phyloP scores from a whole-genome alignment of 208 protist species.

The Lotmaria passim region DNA sequence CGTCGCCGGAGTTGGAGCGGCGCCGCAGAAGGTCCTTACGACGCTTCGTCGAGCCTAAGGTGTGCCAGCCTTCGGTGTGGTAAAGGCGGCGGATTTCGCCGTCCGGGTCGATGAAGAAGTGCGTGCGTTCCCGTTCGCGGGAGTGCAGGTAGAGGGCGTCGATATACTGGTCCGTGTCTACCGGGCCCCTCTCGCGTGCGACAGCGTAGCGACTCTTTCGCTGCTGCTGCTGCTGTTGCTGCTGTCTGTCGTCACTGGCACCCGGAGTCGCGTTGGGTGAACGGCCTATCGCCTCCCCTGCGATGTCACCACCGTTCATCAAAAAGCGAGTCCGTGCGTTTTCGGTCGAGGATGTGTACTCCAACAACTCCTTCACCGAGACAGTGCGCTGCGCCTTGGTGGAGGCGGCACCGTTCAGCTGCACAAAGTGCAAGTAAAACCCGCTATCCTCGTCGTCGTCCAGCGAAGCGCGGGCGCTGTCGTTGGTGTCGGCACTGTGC shows the following conservation, averaged over 20 bases:
- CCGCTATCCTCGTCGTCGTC: not conserved
- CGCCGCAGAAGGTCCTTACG: not conserved
- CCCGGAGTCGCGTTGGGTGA: not conserved
- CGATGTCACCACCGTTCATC: not conserved
- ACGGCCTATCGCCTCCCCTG: not conserved
- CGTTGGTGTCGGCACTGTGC: not conserved
- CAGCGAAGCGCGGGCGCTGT: not conserved
- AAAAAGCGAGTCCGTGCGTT: constrained; percentile 2
- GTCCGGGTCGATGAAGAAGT: constrained; percentile 36
- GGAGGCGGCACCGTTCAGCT: not conserved
- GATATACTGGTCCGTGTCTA: constrained; percentile 30
- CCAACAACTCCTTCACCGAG: not conserved
- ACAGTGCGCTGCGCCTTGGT: not conserved
- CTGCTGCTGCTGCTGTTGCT: not conserved
- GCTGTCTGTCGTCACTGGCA: not conserved
- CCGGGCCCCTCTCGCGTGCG: constrained; percentile 12
- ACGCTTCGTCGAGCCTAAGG: constrained; percentile 1
- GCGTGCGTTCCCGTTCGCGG: constrained; percentile 26
- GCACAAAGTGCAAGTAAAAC: constrained; percentile 14
- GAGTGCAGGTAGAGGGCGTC: constrained; percentile 25
- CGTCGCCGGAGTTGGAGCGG: not conserved
- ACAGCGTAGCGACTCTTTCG: not conserved
- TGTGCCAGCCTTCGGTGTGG: constrained; percentile 37
- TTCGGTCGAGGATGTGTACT: not conserved
- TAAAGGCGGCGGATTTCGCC: constrained; percentile 40